Conservation (phyloP, 306 rosid species). For the Prunus mume region DNA sequence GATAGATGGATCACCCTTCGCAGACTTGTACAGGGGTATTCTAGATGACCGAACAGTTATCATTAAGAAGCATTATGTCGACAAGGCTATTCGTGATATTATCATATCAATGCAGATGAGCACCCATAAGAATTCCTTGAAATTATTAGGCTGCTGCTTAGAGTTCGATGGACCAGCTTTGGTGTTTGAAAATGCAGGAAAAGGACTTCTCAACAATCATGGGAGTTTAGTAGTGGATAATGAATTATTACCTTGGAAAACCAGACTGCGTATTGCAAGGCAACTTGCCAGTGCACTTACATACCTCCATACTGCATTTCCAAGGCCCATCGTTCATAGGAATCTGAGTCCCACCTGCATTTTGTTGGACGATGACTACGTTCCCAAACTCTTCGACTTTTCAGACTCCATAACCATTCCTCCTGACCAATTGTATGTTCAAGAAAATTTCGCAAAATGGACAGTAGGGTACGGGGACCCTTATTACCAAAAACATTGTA, state of each 20-base stretch:
- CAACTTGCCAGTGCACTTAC: background rate
- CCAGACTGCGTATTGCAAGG: background rate
- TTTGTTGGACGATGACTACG: no score
- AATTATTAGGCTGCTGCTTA: no score
- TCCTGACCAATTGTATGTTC: background rate
- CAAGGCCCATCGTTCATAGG: background rate
- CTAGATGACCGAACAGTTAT: no score
- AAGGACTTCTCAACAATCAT: background rate
- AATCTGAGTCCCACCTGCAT: background rate
- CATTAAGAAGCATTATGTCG: no score
- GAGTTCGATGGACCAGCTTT: background rate
- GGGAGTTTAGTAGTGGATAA: background rate
- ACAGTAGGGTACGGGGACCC: accelerated
- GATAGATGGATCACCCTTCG: no score
- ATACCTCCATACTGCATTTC: background rate
- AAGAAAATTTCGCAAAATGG: accelerated
- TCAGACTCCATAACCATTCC: background rate
- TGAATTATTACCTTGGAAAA: background rate
- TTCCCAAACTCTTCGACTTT: background rate
- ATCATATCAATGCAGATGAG: no score
- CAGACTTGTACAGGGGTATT: no score
- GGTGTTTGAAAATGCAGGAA: background rate
- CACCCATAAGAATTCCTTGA: no score
- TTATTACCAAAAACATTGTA: no score
- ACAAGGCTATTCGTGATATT: no score